These are phyloP conservation scores for Macadamia tetraphylla DNA, from an alignment of 164 flowering plant genomes.

Conservation along the genomic window DNA sequence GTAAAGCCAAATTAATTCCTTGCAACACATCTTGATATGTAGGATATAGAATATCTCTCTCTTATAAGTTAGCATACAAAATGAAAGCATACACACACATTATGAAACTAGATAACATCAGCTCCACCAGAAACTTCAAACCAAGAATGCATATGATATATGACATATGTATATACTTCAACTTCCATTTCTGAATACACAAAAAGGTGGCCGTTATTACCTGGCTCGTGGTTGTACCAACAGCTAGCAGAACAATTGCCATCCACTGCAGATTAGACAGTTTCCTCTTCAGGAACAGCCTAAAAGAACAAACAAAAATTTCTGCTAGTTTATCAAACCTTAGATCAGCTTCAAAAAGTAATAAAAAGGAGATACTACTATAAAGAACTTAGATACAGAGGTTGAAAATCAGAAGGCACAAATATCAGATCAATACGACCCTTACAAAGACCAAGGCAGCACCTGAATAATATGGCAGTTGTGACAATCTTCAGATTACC, in stretches of 20 bases:
- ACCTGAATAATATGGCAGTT: conserved; percentile 94
- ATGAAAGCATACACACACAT: too few relatives aligned
- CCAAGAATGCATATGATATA: background rate
- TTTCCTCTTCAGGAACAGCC: conserved; percentile 79
- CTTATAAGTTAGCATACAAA: too few relatives aligned
- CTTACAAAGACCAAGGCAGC: conserved; percentile 3
- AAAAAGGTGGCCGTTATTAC: conserved; percentile 25
- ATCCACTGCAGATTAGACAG: conserved; percentile 92
- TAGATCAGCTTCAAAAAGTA: background rate
- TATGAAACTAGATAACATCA: too few relatives aligned
- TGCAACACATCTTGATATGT: too few relatives aligned
- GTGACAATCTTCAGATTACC: conserved; percentile 94
- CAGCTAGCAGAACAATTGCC: conserved; percentile 83
- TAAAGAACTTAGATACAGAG: background rate
- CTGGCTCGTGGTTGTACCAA: conserved; percentile 99
- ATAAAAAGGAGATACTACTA: background rate
- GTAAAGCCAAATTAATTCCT: too few relatives aligned
- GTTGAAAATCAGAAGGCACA: background rate
- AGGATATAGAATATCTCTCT: too few relatives aligned
- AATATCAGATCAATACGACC: background rate
- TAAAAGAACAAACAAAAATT: conserved; percentile 23
- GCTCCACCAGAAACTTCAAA: background rate
- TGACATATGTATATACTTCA: background rate
- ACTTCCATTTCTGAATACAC: background rate
- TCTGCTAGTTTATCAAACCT: background rate